Evolutionary conservation across 306 rosid species (phyloP).

Genomic region (Inga leiocalycina): DNA sequence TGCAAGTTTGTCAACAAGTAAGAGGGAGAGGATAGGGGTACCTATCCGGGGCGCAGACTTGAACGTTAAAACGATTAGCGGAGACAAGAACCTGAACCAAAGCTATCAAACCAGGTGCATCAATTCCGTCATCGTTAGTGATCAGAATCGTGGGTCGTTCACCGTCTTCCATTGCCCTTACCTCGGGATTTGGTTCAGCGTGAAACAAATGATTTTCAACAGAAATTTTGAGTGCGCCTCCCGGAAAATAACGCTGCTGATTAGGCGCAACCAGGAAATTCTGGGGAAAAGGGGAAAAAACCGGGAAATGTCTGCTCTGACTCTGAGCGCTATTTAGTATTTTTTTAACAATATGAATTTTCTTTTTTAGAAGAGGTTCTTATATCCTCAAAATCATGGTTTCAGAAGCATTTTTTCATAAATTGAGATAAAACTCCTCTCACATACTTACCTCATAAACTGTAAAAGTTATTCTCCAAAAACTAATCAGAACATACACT

Average conservation of each 20-base stretch:
- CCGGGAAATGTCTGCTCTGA: too few species aligned
- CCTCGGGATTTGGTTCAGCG: background rate
- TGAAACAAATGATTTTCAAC: background rate
- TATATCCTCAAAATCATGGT: too few species aligned
- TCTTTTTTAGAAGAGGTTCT: too few species aligned
- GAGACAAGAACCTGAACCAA: constrained; percentile 73
- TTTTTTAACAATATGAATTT: too few species aligned
- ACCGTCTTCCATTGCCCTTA: constrained; percentile 46
- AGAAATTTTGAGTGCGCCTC: background rate
- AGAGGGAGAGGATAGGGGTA: constrained; percentile 7
- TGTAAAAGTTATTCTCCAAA: too few species aligned
- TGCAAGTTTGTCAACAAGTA: background rate
- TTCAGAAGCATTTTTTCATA: too few species aligned
- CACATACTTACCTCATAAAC: too few species aligned
- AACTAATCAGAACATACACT: too few species aligned
- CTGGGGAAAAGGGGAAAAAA: too few species aligned
- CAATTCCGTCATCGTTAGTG: constrained; percentile 96
- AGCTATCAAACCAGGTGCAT: constrained; percentile 85
- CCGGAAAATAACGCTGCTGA: too few species aligned
- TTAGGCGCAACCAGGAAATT: background rate
- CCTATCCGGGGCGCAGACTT: constrained; percentile 95
- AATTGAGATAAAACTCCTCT: too few species aligned
- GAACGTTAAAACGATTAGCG: constrained; percentile 59
- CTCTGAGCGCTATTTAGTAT: too few species aligned
- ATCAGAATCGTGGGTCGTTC: constrained; percentile 60